Conservation (phyloP, 148 eudicot genomes). For the Silene conica region DNA sequence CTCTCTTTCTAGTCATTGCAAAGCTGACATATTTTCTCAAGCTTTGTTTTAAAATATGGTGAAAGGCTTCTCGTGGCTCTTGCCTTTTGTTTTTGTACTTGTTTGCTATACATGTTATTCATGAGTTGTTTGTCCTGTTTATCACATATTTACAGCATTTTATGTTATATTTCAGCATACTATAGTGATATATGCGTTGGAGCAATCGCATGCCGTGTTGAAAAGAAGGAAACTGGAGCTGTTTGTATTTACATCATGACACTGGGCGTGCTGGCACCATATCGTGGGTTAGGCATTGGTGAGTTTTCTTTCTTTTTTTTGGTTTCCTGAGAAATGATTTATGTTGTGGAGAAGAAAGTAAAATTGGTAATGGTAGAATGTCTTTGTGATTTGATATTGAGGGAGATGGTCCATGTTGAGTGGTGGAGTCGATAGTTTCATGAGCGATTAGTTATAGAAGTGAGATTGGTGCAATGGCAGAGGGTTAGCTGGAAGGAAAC, state of each 20-base stretch:
- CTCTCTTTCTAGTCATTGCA: not conserved
- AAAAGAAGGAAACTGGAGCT: conserved; percentile 76
- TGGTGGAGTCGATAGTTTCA: too few species aligned
- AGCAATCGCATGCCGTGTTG: conserved; percentile 88
- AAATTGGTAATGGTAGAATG: too few species aligned
- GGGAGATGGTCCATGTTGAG: too few species aligned
- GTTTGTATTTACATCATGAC: conserved; percentile 91
- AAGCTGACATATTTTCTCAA: not conserved
- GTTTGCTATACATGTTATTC: not conserved
- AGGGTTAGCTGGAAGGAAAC: too few species aligned
- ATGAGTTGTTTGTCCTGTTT: not conserved
- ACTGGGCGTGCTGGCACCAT: conserved; percentile 94
- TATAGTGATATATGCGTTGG: conserved; percentile 95
- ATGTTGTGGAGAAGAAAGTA: too few species aligned
- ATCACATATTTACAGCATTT: not conserved
- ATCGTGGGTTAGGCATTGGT: conserved; percentile 94
- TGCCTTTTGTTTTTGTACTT: conserved; percentile 3
- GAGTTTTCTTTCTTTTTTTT: conserved; percentile 23
- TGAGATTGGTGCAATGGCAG: too few species aligned
- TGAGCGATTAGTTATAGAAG: too few species aligned
- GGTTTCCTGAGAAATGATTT: not conserved
- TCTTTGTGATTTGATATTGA: too few species aligned
- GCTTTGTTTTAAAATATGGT: not conserved
- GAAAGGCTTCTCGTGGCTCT: not conserved
- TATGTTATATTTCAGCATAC: conserved; percentile 52